Evolutionary conservation across 2,329 filamentous ascomycete genomes (phyloP), one percentile per base, ranked within the genome.

Genomic region (Lachnellula hyalina): DNA sequence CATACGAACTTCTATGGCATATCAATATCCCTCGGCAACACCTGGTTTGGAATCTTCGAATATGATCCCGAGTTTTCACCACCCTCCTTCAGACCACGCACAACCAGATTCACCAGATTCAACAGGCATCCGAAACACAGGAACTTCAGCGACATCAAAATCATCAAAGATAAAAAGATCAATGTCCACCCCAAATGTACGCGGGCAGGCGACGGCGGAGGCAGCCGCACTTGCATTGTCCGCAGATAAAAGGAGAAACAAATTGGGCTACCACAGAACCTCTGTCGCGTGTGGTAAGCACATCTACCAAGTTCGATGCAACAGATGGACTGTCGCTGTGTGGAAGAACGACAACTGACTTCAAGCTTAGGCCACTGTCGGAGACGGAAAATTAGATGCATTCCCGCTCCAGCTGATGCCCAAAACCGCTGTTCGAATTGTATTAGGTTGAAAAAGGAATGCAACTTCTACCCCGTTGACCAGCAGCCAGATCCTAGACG

Each of bases 271-370:
- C 70, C 93, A 96, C 75, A 84, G 93, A 67, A 96, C 91, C 36
- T 95, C 92, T 45, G 90, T 96, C 65, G 94, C 93, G 64, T 97
- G 93, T 76, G 88, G 93, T 97, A 81, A 83, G 92, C 84, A 54
- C 4, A 45, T 42, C 48, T 42, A 14, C 19, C 14, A 6, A 32
- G 44, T 41, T 25, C 53, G 36, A 55, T 28, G 41, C 63, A 58
- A 40, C n/a, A 19, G 36, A 47, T 41, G 51, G 51, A 47, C 54
- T 36, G 32, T 36, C 41, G 47, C 49, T 62, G 48, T 28, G 12
- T 46, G 50, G 42, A n/a, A 35, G 12, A 44, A 44, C 32, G 9
- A 32, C 49, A 35, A 61, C 62, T 65, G 52, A 66, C 52, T 41
- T 36, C 42, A 14, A 44, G 47, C 40, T 32, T 51, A 96, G 93